These are phyloP conservation scores for Xylariales sp. DNA, from an alignment of 2,329 filamentous ascomycete species.

Conservation along the genomic window DNA sequence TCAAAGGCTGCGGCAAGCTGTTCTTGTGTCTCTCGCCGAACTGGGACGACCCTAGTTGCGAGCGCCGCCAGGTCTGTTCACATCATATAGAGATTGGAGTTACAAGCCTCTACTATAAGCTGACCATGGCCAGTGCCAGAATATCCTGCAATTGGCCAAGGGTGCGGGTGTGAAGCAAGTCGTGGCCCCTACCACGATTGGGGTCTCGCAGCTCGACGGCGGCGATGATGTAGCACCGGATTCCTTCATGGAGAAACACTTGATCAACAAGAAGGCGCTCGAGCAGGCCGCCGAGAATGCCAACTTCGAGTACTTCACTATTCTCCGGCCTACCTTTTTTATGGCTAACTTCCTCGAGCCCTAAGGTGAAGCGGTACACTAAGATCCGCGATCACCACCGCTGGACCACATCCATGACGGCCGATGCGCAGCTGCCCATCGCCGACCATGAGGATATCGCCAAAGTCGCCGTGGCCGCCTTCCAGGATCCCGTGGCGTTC, in stretches of 20 bases:
- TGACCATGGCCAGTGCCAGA: slow-evolving; percentile 5
- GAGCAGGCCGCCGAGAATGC: slow-evolving; percentile 54
- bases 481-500: slow-evolving; percentile 28
- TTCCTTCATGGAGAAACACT: slow-evolving; percentile 42
- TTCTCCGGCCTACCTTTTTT: slow-evolving; percentile 63
- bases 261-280: slow-evolving; percentile 53
- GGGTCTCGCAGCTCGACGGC: slow-evolving; percentile 47
- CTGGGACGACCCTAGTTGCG: slow-evolving; percentile 48
- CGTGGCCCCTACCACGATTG: slow-evolving; percentile 53
- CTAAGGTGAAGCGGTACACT: slow-evolving; percentile 48
- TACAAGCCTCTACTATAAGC: too few relatives aligned
- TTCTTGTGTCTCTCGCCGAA: slow-evolving; percentile 52
- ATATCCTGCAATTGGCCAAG: slow-evolving; percentile 53
- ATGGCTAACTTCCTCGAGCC: slow-evolving; percentile 63
- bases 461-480: slow-evolving; percentile 20
- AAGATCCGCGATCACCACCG: slow-evolving; percentile 16
- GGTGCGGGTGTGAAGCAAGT: slow-evolving; percentile 53
- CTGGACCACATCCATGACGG: slow-evolving; percentile 25
- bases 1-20: slow-evolving; percentile 48
- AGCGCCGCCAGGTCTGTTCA: slow-evolving; percentile 46
- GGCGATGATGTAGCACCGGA: not conserved
- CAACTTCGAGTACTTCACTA: slow-evolving; percentile 58
- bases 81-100: too few relatives aligned
- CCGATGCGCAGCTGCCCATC: slow-evolving; percentile 10
- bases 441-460: slow-evolving; percentile 33